Percentiles rank a stretch among this genome's conserved stretches.
Evolutionary conservation across 2,329 filamentous ascomycete species (phyloP).

Genomic region (Neonectria coccinea): DNA sequence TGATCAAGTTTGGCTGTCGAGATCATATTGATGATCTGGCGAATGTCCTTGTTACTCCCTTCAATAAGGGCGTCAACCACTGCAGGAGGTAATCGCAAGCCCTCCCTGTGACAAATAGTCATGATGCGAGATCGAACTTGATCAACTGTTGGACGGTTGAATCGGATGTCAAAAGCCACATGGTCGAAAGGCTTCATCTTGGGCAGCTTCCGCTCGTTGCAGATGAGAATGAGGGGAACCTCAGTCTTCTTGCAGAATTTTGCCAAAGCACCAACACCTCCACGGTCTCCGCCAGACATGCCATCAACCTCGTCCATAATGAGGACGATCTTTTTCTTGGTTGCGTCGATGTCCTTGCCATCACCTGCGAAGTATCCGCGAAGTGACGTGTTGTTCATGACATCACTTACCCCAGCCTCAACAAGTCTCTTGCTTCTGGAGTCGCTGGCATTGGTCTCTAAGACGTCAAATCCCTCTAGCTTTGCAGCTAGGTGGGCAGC

Average conservation of each 20-base stretch:
- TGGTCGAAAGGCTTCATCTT: constrained; percentile 99
- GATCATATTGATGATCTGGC: constrained; percentile 99
- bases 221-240: constrained; percentile 95
- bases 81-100: constrained; percentile 82
- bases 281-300: constrained; percentile 97
- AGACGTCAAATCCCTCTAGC: constrained; percentile 89
- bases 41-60: constrained; percentile 93
- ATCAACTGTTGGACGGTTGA: constrained; percentile 89
- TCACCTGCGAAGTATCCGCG: constrained; percentile 90
- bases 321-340: constrained; percentile 92
- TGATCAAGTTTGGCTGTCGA: constrained; percentile 93
- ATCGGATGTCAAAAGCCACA: constrained; percentile 85
- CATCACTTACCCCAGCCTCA: constrained; percentile 86
- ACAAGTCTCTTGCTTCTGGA: constrained; percentile 96
- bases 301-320: constrained; percentile 99
- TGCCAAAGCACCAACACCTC: constrained; percentile 92
- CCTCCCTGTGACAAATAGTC: constrained; percentile 94
- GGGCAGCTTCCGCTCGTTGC: constrained; percentile 90
- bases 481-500: constrained; percentile 95
- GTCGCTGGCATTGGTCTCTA: constrained; percentile 97
- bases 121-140: constrained; percentile 92
- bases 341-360: constrained; percentile 80
- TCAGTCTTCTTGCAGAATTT: constrained; percentile 96
- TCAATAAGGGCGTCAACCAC: constrained; percentile 96
- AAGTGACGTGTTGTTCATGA: constrained; percentile 93